Base-by-base conservation (phyloP, 805 yeast genomes). In the Saturnispora serradocipensis region DNA sequence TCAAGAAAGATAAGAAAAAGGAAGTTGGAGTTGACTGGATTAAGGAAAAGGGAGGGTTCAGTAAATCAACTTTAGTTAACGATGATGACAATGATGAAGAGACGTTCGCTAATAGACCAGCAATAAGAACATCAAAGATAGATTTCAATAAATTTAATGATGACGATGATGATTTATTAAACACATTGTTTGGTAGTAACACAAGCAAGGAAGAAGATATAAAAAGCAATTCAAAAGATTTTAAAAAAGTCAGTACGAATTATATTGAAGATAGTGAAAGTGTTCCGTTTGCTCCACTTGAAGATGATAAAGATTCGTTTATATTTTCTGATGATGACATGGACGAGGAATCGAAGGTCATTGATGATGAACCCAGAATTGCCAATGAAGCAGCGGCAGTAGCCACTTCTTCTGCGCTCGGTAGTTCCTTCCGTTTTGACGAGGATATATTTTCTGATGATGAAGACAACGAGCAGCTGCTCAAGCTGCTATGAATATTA, bases 11-110 rank as follows among this genome's bases (percentile, higher is more conserved):
- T 18, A 11, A 47, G 52, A 11, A 24, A 34, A 48, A 1, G 52
- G 59, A 22, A 78, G 83, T 1, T 20, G 32, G 18, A 7, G 25
- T 43, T 24, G 43, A 48, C 25, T 48, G 51, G 51, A 25, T 48
- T 7, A 24, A 43, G 15, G 34, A 32, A 24, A 48, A 48, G 16
- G 76, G 82, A 0, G 90, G 88, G 0, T 84, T 86, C 57, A 69
- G 70, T 36, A 67, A 69, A 22, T 18, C 40, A 16, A 36, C 40
- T 5, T 2, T 36, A 15, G 48, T 46, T 18, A n/a, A 7, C 4
- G 48, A 34, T 18, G 46, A 46, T 10, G 45, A 35, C 22, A 39
- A 43, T 28, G 25, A 27, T 36, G 44, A 8, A 15, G 45, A n/a
- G 24, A 24, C 10, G 7, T n/a, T n/a, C 3, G 27, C 45, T 2